Base-by-base conservation (phyloP, 2,329 filamentous ascomycete species). In the Paracoccidioides lutzii region DNA sequence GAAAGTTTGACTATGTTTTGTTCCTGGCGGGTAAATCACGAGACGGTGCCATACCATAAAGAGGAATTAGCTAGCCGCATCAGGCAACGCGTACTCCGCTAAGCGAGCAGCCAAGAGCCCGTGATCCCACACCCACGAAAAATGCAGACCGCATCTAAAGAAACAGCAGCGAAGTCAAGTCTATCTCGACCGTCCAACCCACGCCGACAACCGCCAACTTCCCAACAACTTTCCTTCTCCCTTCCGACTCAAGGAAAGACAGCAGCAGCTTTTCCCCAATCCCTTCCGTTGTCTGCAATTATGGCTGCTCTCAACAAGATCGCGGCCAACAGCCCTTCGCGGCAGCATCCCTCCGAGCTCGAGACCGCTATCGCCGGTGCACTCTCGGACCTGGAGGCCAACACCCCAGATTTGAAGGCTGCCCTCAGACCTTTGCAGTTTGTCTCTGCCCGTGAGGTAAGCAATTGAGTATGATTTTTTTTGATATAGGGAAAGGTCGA, bases 361-460 rank as follows among this genome's bases (percentile, higher is more conserved):
- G 93, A 98, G 88, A 85, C 82, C 77, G 88, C 80, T 82, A 94
- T 98, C 76, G 93, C 93, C 75, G 87, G 85, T 78, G 93, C 93
- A 79, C 88, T 98, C 66, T 94, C 87, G 82, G 93, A 98, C 74
- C 88, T 98, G 78, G 93, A 98, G 89, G 90, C 85, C 81, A 96
- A 96, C 85, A 95, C 93, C 73, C 81, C 90, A 76, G 93, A 98
- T 79, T 88, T 98, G 79, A 95, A 91, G 87, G 83, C 83, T 72
- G 87, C 90, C 69, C 87, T 98, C 74, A 87, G 93, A 74, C 93
- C 93, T 77, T 85, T 98, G 78, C 93, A 98, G 84, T 90, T 98
- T 78, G 88, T 94, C 76, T 95, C 88, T 79, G 93, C 93, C 75
- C 89, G 90, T 78, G 93, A 98, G 91, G 93, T 98, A 87, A 90